Percentiles rank a stretch among this genome's conserved stretches.
phyloP scores from a whole-genome alignment of 1,139 yeast genomes.

The Saccharomyces hybrid region DNA sequence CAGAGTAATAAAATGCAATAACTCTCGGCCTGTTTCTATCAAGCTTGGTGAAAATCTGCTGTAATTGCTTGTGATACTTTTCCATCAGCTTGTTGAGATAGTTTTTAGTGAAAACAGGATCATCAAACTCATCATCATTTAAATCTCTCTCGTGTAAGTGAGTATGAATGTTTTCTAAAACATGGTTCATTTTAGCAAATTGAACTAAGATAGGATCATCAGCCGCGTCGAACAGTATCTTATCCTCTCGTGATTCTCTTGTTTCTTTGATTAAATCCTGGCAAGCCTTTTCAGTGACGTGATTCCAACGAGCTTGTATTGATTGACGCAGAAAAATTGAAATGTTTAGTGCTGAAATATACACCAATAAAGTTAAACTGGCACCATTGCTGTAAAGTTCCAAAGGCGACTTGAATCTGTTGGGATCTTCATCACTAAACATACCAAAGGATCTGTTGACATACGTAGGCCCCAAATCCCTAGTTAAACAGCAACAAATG shows the following conservation, averaged over 20 bases:
- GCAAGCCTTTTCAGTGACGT: conserved; percentile 17
- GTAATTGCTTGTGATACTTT: conserved; percentile 17
- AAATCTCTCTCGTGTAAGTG: conserved; percentile 35
- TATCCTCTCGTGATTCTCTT: conserved; percentile 10
- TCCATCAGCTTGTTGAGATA: conserved; percentile 12
- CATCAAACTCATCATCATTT: conserved; percentile 15
- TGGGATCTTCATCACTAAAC: conserved; percentile 20
- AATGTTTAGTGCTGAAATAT: conserved; percentile 31
- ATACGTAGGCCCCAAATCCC: conserved; percentile 64
- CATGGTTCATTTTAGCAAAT: conserved; percentile 51
- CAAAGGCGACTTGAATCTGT: conserved; percentile 12
- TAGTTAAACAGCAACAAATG: conserved; percentile 60
- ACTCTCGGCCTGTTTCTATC: conserved; percentile 37
- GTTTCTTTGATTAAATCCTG: conserved; percentile 13
- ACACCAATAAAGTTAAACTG: conserved; percentile 32
- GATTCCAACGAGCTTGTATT: conserved; percentile 26
- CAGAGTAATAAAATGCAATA: conserved; percentile 51
- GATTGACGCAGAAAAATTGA: conserved; percentile 33
- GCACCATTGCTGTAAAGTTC: conserved; percentile 21
- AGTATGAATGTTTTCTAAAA: conserved; percentile 57
- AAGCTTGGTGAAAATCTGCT: conserved; percentile 27
- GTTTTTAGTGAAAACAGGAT: conserved; percentile 14
- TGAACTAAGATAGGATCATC: conserved; percentile 42
- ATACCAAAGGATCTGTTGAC: conserved; percentile 18
- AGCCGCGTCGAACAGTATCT: conserved; percentile 29